Conservation (phyloP, 2,329 filamentous ascomycete genomes). For the Colletotrichum zoysiae region DNA sequence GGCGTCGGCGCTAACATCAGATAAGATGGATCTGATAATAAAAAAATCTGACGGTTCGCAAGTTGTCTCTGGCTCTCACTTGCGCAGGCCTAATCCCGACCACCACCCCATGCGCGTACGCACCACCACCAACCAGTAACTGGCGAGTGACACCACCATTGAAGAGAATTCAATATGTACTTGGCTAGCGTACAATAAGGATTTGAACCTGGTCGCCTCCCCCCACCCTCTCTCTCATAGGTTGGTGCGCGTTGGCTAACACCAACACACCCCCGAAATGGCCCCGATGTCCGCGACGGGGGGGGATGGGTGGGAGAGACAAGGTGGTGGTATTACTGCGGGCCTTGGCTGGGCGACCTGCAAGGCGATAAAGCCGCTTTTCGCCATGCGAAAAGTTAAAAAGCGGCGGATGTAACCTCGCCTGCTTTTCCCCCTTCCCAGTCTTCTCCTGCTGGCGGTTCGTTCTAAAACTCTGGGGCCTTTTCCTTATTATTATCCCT, state of each 20-base stretch:
- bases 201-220: neutral
- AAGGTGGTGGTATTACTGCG: constrained; percentile 2
- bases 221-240: neutral
- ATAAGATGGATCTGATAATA: constrained; percentile 43
- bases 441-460: constrained; percentile 9
- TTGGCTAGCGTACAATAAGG: neutral
- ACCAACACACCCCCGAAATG: constrained; percentile 24
- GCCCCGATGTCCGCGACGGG: constrained; percentile 22
- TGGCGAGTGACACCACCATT: constrained; percentile 4
- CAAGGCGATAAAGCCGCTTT: constrained; percentile 8
- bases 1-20: constrained; percentile 31
- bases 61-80: neutral
- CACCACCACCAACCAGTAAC: constrained; percentile 1
- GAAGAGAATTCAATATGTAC: neutral
- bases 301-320: neutral
- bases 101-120: neutral
- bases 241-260: neutral
- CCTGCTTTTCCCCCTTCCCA: neutral
- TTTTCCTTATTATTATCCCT: neutral
- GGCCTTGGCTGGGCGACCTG: constrained; percentile 9
- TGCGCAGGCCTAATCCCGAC: constrained; percentile 18
- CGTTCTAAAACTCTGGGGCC: neutral
- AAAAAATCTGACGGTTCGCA: constrained; percentile 12
- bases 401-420: constrained; percentile 33
- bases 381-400: constrained; percentile 32